phyloP scores from a whole-genome alignment of 768 basidiomycete species.

The Naganishia friedmannii region DNA sequence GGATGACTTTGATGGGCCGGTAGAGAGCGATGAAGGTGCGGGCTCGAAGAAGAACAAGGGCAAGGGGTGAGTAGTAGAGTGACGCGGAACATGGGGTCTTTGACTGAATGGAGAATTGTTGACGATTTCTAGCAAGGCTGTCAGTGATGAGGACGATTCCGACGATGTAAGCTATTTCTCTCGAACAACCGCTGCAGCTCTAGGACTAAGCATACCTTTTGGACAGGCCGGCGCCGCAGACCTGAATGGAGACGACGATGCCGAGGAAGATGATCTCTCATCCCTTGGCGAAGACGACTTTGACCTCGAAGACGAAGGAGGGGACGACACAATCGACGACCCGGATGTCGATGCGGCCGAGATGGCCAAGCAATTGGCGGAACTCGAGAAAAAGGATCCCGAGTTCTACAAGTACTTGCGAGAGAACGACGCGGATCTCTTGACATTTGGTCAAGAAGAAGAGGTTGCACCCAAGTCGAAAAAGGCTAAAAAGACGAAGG shows the following conservation, averaged over 20 bases:
- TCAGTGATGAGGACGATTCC: conserved; percentile 45
- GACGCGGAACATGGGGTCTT: too few species aligned
- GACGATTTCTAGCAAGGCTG: conserved; percentile 2
- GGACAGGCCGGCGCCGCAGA: conserved; percentile 17
- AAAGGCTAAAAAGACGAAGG: conserved; percentile 48
- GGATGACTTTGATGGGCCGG: conserved; percentile 48
- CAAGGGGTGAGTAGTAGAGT: conserved; percentile 13
- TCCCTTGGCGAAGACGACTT: conserved; percentile 46
- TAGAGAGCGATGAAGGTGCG: conserved; percentile 44
- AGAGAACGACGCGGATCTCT: conserved; percentile 88
- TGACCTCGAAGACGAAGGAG: conserved; percentile 65
- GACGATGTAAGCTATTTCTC: conserved; percentile 55
- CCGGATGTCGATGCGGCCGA: conserved; percentile 64
- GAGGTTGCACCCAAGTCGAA: conserved; percentile 47
- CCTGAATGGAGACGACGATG: conserved; percentile 40
- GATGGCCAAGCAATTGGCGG: conserved; percentile 78
- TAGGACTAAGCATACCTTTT: conserved; percentile 47
- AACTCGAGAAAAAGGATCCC: conserved; percentile 93
- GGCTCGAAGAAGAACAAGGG: conserved; percentile 35
- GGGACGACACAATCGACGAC: conserved; percentile 66
- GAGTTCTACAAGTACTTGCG: conserved; percentile 97
- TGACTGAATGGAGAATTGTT: neutral
- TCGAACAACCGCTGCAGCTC: conserved; percentile 43
- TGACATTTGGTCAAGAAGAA: conserved; percentile 67
- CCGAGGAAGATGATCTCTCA: conserved; percentile 42